Conservation (phyloP, 164 flowering plant species). For the Piper betle region DNA sequence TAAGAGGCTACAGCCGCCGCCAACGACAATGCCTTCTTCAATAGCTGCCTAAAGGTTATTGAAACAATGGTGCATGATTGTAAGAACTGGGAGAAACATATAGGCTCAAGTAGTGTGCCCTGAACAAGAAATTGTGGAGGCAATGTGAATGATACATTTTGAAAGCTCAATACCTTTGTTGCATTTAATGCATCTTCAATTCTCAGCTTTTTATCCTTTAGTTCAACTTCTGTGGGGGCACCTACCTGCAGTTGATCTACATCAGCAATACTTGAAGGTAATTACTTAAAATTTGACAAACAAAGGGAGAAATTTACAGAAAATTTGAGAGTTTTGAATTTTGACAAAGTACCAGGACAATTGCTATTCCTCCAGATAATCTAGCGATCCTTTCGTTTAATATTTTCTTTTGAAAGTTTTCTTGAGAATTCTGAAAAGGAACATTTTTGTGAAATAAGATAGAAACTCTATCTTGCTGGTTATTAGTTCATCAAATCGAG, state of each 20-base stretch:
- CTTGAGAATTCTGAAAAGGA: slow-evolving; percentile 56
- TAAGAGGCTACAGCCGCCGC: slow-evolving; percentile 80
- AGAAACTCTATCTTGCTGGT: not conserved
- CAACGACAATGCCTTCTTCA: slow-evolving; percentile 93
- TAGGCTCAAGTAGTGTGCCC: not conserved
- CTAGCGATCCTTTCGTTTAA: slow-evolving; percentile 81
- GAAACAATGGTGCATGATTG: no score
- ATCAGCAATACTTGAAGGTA: not conserved
- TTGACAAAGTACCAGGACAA: slow-evolving; percentile 46
- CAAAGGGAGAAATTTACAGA: not conserved
- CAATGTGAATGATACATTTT: not conserved
- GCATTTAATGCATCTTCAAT: slow-evolving; percentile 95
- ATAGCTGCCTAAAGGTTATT: slow-evolving; percentile 54
- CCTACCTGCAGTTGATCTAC: slow-evolving; percentile 45
- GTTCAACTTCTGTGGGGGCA: slow-evolving; percentile 77
- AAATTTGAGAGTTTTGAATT: not conserved
- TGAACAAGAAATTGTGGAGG: not conserved
- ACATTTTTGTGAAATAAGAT: not conserved
- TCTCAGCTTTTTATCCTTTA: slow-evolving; percentile 78
- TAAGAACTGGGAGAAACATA: not conserved
- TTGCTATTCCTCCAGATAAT: slow-evolving; percentile 76
- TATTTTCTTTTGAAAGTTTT: slow-evolving; percentile 65
- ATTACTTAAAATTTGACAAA: no score
- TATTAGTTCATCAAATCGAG: no score
- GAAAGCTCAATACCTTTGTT: slow-evolving; percentile 42